These are phyloP conservation scores for Cyclotella atomus DNA, from an alignment of 108 stramenopile genomes.

Conservation along the genomic window DNA sequence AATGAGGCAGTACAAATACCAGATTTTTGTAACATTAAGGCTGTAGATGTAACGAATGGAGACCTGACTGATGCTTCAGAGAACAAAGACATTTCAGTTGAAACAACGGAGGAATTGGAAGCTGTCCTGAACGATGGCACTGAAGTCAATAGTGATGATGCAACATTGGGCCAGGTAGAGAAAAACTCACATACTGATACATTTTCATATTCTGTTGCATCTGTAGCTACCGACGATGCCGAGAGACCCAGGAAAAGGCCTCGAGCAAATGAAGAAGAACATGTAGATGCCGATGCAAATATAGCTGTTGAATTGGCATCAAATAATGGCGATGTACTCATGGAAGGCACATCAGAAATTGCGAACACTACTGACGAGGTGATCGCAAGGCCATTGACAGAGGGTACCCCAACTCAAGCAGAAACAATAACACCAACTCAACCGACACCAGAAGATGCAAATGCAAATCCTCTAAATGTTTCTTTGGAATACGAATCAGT, in stretches of 20 bases:
- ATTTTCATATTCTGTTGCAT: too few species aligned
- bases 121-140: too few species aligned
- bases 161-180: too few species aligned
- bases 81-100: not conserved
- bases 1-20: not conserved
- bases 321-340: not conserved
- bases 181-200: too few species aligned
- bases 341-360: too few species aligned
- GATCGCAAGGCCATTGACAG: too few species aligned
- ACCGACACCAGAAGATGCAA: not conserved
- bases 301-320: not conserved
- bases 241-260: conserved; percentile 1
- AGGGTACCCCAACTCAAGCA: not conserved
- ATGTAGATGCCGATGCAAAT: not conserved
- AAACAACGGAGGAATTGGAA: not conserved
- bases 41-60: too few species aligned
- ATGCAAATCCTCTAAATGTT: not conserved
- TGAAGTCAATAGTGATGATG: too few species aligned
- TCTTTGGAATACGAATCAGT: conserved; percentile 16
- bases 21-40: too few species aligned
- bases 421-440: not conserved
- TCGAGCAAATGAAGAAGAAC: not conserved
- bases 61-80: not conserved
- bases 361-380: too few species aligned
- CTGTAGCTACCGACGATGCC: too few species aligned